Percentiles rank a stretch among this genome's conserved stretches.
These are phyloP conservation scores for Cutaneotrichosporon arboriforme DNA, from an alignment of 1,284 basidiomycete genomes.

Conservation along the genomic window DNA sequence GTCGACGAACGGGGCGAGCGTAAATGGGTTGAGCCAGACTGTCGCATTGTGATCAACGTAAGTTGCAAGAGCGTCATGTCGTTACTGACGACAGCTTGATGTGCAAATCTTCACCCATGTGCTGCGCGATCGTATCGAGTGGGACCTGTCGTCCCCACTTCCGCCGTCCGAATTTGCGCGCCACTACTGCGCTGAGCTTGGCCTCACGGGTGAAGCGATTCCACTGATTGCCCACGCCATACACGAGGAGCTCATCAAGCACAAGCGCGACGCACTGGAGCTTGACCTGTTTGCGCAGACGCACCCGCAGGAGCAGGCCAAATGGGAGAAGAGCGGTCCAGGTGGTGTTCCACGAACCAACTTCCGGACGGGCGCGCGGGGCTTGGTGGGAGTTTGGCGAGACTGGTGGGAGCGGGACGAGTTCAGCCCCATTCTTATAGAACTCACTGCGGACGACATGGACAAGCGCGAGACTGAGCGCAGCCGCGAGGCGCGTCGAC, in stretches of 20 bases:
- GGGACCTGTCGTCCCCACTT: slow-evolving; percentile 89
- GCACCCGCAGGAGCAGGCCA: slow-evolving; percentile 51
- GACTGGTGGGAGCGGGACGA: slow-evolving; percentile 91
- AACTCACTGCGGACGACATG: slow-evolving; percentile 81
- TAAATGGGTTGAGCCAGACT: slow-evolving; percentile 64
- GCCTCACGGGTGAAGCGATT: slow-evolving; percentile 77
- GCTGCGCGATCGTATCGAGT: slow-evolving; percentile 91
- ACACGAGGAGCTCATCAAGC: slow-evolving; percentile 88
- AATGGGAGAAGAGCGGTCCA: slow-evolving; percentile 62
- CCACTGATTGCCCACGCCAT: slow-evolving; percentile 87
- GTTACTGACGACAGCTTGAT: slow-evolving; percentile 65
- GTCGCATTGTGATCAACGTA: slow-evolving; percentile 62
- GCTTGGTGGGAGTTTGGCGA: slow-evolving; percentile 83
- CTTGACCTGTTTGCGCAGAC: slow-evolving; percentile 74
- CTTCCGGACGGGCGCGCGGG: slow-evolving; percentile 59
- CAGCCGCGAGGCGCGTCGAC: slow-evolving; percentile 60
- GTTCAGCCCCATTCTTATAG: slow-evolving; percentile 83
- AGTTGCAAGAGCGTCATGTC: neutral
- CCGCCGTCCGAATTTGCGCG: slow-evolving; percentile 82
- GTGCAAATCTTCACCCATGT: slow-evolving; percentile 93
- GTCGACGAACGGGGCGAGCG: slow-evolving; percentile 44
- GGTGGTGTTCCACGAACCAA: slow-evolving; percentile 55
- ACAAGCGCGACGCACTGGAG: slow-evolving; percentile 90
- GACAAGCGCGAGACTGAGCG: slow-evolving; percentile 80
- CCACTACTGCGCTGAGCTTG: slow-evolving; percentile 78